A percentile compares a stretch with the other conserved stretches of the same genome.
These are phyloP conservation scores for Penicillium sp. DNA, from an alignment of 2,329 filamentous ascomycete genomes.

Conservation along the genomic window DNA sequence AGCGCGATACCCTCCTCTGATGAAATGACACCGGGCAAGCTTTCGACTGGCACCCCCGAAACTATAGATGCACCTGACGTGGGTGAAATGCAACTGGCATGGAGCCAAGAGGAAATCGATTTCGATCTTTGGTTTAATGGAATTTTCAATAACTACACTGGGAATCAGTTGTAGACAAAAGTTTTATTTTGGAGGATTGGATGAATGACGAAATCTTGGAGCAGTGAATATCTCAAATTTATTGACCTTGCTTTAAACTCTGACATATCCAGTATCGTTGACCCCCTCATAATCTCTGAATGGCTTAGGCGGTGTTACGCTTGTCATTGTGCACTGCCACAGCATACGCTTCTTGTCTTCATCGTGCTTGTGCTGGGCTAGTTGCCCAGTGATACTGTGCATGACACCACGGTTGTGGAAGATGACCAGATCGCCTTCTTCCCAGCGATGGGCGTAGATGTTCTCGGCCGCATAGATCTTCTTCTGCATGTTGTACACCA, in stretches of 20 bases:
- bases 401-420: slow-evolving; percentile 15
- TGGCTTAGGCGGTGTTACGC: slow-evolving; percentile 4
- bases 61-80: slow-evolving; percentile 13
- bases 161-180: not conserved
- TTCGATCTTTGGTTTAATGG: slow-evolving; percentile 29
- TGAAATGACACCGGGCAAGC: slow-evolving; percentile 14
- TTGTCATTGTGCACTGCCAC: slow-evolving; percentile 16
- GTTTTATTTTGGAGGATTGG: not conserved
- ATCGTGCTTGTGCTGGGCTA: slow-evolving; percentile 6
- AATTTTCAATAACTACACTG: slow-evolving; percentile 19
- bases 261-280: slow-evolving; percentile 8
- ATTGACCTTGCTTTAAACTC: not conserved
- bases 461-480: slow-evolving; percentile 13
- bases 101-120: slow-evolving; percentile 24
- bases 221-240: not conserved
- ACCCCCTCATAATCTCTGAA: slow-evolving; percentile 6
- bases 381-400: slow-evolving; percentile 15
- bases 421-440: slow-evolving; percentile 13
- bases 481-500: slow-evolving; percentile 12
- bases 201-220: not conserved
- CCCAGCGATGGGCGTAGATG: slow-evolving; percentile 14
- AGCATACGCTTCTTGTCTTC: slow-evolving; percentile 11
- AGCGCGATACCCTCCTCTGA: slow-evolving; percentile 12
- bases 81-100: slow-evolving; percentile 19
- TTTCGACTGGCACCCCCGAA: slow-evolving; percentile 12